These are phyloP conservation scores for Euphrasia confusa DNA, from an alignment of 257 asterid genomes.

Conservation along the genomic window DNA sequence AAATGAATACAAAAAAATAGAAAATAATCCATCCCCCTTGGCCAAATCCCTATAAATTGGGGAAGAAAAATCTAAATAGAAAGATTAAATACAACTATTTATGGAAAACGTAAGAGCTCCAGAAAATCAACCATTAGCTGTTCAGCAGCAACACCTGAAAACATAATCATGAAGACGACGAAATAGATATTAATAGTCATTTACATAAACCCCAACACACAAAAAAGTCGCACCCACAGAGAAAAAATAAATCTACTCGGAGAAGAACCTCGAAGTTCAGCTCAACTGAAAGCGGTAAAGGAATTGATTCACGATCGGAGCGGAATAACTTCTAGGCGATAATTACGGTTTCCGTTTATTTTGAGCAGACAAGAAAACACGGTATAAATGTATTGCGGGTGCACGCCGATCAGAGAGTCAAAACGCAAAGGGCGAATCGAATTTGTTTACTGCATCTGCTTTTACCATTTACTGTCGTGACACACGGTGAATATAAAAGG, in stretches of 20 bases:
- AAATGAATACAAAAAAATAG: no score
- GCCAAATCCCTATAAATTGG: no score
- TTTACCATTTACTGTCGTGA: not conserved
- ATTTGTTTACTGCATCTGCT: not conserved
- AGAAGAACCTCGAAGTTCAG: slow-evolving; percentile 36
- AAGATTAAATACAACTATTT: not conserved
- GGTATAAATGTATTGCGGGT: not conserved
- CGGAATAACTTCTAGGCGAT: slow-evolving; percentile 1
- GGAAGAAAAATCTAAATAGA: not conserved
- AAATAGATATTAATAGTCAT: not conserved
- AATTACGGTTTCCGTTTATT: not conserved
- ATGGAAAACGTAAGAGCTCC: not conserved
- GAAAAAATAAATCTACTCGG: slow-evolving; percentile 20
- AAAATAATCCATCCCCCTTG: not conserved
- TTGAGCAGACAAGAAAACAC: slow-evolving; percentile 25
- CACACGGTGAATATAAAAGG: no score
- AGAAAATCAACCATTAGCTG: not conserved
- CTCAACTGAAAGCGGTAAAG: slow-evolving; percentile 12
- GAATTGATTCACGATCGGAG: slow-evolving; percentile 32
- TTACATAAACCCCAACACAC: not conserved
- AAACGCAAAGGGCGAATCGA: slow-evolving; percentile 20
- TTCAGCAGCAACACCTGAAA: not conserved
- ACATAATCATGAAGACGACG: not conserved
- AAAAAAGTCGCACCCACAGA: not conserved
- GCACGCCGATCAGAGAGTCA: slow-evolving; percentile 28